Conservation (phyloP, 2,329 filamentous ascomycete genomes). For the Fusarium torulosum region DNA sequence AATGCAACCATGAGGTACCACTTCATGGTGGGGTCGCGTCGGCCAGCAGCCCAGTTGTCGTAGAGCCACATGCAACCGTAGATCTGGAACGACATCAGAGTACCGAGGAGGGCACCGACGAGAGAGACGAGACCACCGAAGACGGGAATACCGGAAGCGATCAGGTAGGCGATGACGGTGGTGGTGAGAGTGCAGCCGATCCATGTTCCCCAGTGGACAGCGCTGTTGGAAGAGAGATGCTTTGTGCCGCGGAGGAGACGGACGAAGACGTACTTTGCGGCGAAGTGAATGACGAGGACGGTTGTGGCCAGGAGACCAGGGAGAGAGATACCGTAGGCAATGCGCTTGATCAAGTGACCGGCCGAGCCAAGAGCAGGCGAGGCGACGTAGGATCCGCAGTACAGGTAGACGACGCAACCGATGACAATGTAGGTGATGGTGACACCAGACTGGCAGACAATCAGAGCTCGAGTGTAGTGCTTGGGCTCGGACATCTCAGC, state of each 20-base stretch:
- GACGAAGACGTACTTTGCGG: conserved; percentile 38
- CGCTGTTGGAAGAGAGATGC: conserved; percentile 49
- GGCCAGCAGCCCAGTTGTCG: conserved; percentile 46
- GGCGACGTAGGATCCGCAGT: conserved; percentile 60
- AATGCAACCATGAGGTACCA: conserved; percentile 40
- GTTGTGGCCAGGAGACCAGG: conserved; percentile 49
- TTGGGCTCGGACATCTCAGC: conserved; percentile 52
- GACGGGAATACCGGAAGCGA: conserved; percentile 44
- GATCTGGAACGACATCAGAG: conserved; percentile 49
- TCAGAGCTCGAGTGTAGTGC: conserved; percentile 45
- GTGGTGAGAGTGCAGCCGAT: conserved; percentile 47
- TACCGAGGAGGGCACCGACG: conserved; percentile 49
- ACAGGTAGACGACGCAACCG: conserved; percentile 59
- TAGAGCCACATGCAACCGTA: conserved; percentile 50
- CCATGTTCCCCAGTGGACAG: conserved; percentile 51
- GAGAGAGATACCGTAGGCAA: conserved; percentile 57
- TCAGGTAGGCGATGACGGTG: conserved; percentile 47
- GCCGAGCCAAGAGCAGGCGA: conserved; percentile 62
- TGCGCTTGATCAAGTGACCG: conserved; percentile 57
- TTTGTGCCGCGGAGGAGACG: conserved; percentile 48
- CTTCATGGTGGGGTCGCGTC: conserved; percentile 10
- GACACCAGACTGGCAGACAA: conserved; percentile 48
- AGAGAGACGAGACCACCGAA: conserved; percentile 49
- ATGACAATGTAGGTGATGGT: conserved; percentile 53
- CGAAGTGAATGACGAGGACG: conserved; percentile 46